Evolutionary conservation across 2,329 filamentous ascomycete genomes (phyloP).

Genomic region (Cladosporium colombiae): DNA sequence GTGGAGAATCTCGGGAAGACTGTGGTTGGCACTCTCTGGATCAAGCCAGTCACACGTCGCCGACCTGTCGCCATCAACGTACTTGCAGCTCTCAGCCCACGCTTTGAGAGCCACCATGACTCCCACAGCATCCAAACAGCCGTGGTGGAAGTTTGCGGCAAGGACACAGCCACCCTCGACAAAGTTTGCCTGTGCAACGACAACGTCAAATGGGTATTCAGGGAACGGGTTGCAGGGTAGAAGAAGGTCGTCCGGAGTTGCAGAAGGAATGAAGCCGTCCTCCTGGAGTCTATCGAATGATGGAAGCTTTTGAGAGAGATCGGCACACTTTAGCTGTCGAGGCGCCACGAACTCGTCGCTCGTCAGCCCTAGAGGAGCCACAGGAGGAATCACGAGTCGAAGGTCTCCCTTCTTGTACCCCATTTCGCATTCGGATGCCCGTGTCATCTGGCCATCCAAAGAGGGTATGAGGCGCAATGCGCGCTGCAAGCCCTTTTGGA

Average conservation of each 20-base stretch:
- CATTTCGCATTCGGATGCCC: not conserved
- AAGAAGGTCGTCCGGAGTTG: not conserved
- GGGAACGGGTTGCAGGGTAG: not conserved
- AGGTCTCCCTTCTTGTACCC: not conserved
- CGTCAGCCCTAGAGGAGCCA: not conserved
- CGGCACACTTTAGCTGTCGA: not conserved
- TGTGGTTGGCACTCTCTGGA: not conserved
- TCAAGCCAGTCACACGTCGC: slow-evolving; percentile 3
- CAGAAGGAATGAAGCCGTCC: not conserved
- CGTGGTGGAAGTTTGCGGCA: slow-evolving; percentile 1
- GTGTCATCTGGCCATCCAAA: not conserved
- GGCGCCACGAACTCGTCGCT: not conserved
- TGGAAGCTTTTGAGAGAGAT: not conserved
- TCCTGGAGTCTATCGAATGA: not conserved
- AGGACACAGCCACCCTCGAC: not conserved
- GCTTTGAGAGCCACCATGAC: slow-evolving; percentile 12
- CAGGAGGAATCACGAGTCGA: not conserved
- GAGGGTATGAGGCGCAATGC: not conserved
- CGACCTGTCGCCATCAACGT: not conserved
- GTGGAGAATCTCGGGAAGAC: not conserved
- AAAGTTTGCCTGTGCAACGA: not conserved
- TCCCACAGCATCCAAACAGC: slow-evolving; percentile 1
- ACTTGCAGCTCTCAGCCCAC: slow-evolving; percentile 10
- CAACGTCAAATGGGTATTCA: not conserved
- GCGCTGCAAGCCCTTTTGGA: slow-evolving; percentile 5